Evolutionary conservation across 1,284 basidiomycete genomes (phyloP), one percentile per base, ranked within the genome.

Genomic region (Naganishia sp.): DNA sequence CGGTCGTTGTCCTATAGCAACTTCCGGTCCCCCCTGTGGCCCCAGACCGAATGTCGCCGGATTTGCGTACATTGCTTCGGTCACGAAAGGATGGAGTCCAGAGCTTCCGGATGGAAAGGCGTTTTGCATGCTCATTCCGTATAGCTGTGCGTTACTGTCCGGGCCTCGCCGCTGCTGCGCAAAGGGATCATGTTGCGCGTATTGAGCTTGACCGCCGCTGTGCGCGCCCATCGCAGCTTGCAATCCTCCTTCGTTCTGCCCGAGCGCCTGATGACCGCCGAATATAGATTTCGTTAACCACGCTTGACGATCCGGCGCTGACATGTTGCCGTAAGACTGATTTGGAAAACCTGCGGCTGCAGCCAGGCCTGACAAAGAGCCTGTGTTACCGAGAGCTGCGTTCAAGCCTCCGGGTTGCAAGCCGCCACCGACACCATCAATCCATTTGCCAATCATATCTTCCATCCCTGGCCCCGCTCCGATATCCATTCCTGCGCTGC

Each of bases 391-490:
- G 57, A 61, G 55, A 45, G 42, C 55, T n/a, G n/a, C 42, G 21
- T 31, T 51, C 23, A 51, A 45, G 13, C 57, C 57, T 17, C 25
- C 41, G 11, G 45, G 46, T 32, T 50, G 25, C 46, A 60, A 25
- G 6, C 58, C 58, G 28, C 47, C 58, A 25, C 47, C 58, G 39
- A 61, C 58, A 17, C 47, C 47, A 21, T 61, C 58, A 21, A 61
- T 61, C 58, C 58, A 61, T 31, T 61, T 61, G 46, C 58, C 58
- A 17, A 61, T 60, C 57, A 60, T 61, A 23, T 61, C 58, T 10
- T 61, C 58, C 47, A 61, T 61, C 35, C 58, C 58, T 35, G 50
- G 23, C 21, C 58, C 58, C 58, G 42, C 41, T 25, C 58, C 58
- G 15, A 61, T 61, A n/a, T 61, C 47, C 6, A 56, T 56, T 17